Conservation (phyloP, 2,329 filamentous ascomycete species). For the Exophiala aquamarina region DNA sequence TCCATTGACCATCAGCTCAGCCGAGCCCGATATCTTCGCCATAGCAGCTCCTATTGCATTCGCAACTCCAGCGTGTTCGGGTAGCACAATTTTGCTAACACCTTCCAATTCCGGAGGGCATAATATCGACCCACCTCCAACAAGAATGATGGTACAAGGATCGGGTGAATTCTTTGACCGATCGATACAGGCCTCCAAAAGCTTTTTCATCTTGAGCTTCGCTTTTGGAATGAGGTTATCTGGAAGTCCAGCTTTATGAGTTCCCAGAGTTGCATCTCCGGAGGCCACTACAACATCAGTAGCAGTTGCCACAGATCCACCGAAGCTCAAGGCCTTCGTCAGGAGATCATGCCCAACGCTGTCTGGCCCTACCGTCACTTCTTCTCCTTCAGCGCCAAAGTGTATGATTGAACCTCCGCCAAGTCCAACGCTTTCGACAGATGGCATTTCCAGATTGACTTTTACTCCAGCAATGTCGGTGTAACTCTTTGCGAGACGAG, state of each 20-base stretch:
- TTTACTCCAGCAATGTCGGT: constrained; percentile 59
- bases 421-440: constrained; percentile 57
- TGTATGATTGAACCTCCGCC: constrained; percentile 54
- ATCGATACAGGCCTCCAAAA: constrained; percentile 55
- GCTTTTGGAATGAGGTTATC: constrained; percentile 36
- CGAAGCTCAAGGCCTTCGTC: constrained; percentile 52
- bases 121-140: constrained; percentile 58
- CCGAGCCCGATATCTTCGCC: constrained; percentile 53
- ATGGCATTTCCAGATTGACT: constrained; percentile 59
- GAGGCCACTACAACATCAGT: constrained; percentile 51
- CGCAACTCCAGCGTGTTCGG: constrained; percentile 52
- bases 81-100: constrained; percentile 51
- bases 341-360: constrained; percentile 56
- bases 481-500: constrained; percentile 59
- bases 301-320: constrained; percentile 53
- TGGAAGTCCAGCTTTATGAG: constrained; percentile 23
- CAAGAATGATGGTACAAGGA: constrained; percentile 51
- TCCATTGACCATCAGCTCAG: constrained; percentile 21
- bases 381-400: constrained; percentile 32
- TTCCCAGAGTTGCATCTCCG: constrained; percentile 30
- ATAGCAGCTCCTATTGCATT: constrained; percentile 64
- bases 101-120: constrained; percentile 48
- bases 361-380: constrained; percentile 53
- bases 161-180: constrained; percentile 57
- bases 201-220: constrained; percentile 41